phyloP scores from a whole-genome alignment of 176 grass and related monocot species.

The Tillandsia leiboldiana region DNA sequence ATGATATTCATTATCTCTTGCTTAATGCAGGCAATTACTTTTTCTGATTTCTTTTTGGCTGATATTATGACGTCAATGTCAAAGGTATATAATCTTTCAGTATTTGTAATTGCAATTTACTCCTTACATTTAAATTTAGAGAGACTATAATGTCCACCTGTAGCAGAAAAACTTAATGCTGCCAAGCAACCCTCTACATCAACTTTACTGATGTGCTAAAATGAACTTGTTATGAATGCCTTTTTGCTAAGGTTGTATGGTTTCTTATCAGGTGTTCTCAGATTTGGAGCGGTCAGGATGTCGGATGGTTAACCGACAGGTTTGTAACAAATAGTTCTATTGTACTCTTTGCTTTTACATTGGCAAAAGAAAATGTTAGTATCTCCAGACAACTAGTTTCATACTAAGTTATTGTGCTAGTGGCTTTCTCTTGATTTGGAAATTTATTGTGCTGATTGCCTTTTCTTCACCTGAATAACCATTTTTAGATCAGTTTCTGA shows the following conservation, averaged over 20 bases:
- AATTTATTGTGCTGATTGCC: too few relatives aligned
- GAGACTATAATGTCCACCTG: not conserved
- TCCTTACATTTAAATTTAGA: constrained; percentile 6
- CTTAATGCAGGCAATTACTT: constrained; percentile 73
- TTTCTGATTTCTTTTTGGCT: constrained; percentile 96
- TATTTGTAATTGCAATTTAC: constrained; percentile 7
- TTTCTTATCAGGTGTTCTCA: constrained; percentile 80
- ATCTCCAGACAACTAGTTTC: too few relatives aligned
- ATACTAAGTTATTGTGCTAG: too few relatives aligned
- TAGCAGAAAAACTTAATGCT: not conserved
- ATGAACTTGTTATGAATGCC: not conserved
- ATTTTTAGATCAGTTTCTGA: too few relatives aligned
- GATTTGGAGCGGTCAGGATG: constrained; percentile 97
- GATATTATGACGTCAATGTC: constrained; percentile 99
- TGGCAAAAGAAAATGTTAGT: not conserved
- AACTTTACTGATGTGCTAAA: constrained; percentile 3
- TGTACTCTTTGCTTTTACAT: constrained; percentile 8
- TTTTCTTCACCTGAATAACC: too few relatives aligned
- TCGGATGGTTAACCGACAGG: constrained; percentile 92
- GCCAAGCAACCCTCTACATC: not conserved
- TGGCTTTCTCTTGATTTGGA: too few relatives aligned
- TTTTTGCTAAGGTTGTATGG: constrained; percentile 14
- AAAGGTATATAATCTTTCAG: constrained; percentile 50
- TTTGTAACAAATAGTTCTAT: constrained; percentile 17
- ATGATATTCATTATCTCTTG: constrained; percentile 5